Conservation (phyloP, 306 rosid genomes). For the Gastrolobium villosum region DNA sequence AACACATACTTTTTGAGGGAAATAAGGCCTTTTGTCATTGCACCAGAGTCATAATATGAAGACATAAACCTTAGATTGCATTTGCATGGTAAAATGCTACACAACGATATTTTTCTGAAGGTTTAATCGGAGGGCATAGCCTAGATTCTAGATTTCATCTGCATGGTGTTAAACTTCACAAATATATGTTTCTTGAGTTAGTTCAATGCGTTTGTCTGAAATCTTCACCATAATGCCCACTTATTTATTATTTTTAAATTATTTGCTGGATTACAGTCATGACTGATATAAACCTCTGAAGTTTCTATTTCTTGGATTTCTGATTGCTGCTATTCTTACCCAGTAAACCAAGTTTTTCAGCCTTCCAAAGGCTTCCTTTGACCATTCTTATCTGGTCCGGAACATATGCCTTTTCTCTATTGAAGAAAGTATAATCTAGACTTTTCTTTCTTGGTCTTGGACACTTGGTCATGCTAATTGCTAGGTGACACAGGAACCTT, state of each 20-base stretch:
- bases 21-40: neutral
- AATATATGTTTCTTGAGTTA: neutral
- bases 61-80: neutral
- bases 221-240: neutral
- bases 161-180: neutral
- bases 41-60: neutral
- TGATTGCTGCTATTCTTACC: neutral
- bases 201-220: neutral
- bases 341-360: neutral
- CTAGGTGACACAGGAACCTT: neutral
- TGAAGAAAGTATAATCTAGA: neutral
- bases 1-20: neutral
- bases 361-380: neutral
- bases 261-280: neutral
- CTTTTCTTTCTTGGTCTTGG: neutral
- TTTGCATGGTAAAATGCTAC: neutral
- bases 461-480: neutral
- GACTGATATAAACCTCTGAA: neutral
- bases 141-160: neutral
- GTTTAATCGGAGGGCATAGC: neutral
- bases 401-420: neutral
- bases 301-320: neutral
- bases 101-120: neutral
- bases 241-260: slow-evolving; percentile 2
- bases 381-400: neutral